phyloP scores from a whole-genome alignment of 495 filamentous ascomycete genomes.

The Penicillium diatomitis region DNA sequence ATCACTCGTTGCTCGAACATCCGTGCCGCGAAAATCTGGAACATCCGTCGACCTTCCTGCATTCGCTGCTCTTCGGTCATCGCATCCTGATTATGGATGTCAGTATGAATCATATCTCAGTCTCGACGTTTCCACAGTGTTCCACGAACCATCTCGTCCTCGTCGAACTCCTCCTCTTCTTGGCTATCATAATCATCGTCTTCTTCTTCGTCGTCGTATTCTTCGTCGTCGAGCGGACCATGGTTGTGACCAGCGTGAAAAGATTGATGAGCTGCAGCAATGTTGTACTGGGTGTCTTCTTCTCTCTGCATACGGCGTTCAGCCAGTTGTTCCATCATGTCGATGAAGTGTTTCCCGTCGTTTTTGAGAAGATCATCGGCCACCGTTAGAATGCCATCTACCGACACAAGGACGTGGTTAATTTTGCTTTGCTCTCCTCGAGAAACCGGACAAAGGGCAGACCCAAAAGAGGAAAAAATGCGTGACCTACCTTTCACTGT shows the following conservation, averaged over 20 bases:
- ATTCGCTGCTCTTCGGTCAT: conserved; percentile 98
- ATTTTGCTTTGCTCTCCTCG: background rate
- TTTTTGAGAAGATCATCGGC: conserved; percentile 98
- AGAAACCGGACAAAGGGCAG: conserved; percentile 3
- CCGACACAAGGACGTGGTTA: conserved; percentile 24
- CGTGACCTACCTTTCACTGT: conserved; percentile 78
- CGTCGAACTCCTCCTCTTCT: conserved; percentile 78
- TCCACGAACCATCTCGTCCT: conserved; percentile 65
- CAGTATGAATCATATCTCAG: background rate
- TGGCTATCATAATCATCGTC: conserved; percentile 85
- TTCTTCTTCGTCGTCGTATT: conserved; percentile 66
- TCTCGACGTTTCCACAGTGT: no score
- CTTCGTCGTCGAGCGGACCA: conserved; percentile 61
- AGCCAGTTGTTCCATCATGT: conserved; percentile 99
- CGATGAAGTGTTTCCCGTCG: conserved; percentile 98
- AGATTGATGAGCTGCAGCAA: conserved; percentile 48
- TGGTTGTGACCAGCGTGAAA: conserved; percentile 56
- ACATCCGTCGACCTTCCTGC: conserved; percentile 98
- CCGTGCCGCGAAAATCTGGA: conserved; percentile 96
- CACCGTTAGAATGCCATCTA: conserved; percentile 96
- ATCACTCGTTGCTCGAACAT: conserved; percentile 99
- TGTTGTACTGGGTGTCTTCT: conserved; percentile 71
- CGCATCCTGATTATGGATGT: conserved; percentile 56
- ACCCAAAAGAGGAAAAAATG: conserved; percentile 7
- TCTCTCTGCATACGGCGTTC: conserved; percentile 96